Evolutionary conservation across 768 basidiomycete genomes (phyloP), one percentile per base, ranked within the genome.

Genomic region (Pleurotus sapidus): DNA sequence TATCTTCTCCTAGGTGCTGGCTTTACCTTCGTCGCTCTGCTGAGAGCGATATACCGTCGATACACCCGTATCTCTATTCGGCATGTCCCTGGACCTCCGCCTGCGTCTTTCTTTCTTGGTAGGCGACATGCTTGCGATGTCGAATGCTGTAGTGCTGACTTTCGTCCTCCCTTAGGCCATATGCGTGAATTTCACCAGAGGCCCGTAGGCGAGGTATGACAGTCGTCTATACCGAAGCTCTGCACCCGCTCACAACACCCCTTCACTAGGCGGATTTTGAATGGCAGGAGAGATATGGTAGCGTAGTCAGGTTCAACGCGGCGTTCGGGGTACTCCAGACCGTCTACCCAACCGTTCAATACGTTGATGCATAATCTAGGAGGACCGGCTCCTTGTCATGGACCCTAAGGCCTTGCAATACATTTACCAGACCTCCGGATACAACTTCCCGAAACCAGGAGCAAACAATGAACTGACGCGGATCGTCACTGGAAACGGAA

Each of bases 381-480:
- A 73, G 60, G 74, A 81, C 56, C 69, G 73, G 24, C 74, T 82
- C n/a, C 62, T 80, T 27, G 61, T 82, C 3, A 67, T 77, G 5
- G 81, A 83, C 63, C 74, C 78, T 4, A 81, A 82, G 60, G 80
- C 78, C 3, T 67, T 77, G 34, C 74, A 77, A 46, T 73, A 75
- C 57, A 75, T 82, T 30, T 73, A 76, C 58, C 72, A 74, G 34
- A 76, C 77, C 2, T 70, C 75, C 3, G 75, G 70, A 1, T 78
- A 82, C 56, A 67, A 68, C 23, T 83, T 75, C 58, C 65, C 63
- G 23, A 82, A 80, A 56, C 72, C 69, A 49, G 61, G 69, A 5
- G 74, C 72, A 55, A 70, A 74, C 37, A 63, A 67, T 14, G 74
- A 73, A 49, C 43, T 75, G 17, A 72, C 74, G 20, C 67, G 72